Evolutionary conservation across 768 basidiomycete species (phyloP), one percentile per base, ranked within the genome.

Genomic region (Mycena crocata): DNA sequence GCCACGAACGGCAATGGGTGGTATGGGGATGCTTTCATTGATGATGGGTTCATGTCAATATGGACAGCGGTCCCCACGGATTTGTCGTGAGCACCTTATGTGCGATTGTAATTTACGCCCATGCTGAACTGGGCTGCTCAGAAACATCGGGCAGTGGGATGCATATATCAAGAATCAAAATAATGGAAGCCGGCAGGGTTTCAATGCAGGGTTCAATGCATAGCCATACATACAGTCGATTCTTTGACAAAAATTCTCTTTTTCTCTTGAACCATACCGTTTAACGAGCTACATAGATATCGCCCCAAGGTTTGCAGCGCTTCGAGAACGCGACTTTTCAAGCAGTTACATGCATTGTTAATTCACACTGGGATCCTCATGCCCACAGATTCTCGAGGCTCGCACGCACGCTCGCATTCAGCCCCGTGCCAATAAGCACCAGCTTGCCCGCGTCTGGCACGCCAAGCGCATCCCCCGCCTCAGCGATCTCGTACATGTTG

Each of bases 351-450:
- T 46, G 9, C 9, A 24, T 8, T 24, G 10, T 34, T 6, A 19
- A 24, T 52, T 19, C 6, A 26, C 31, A 48, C 15, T 48, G 24
- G 2, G 28, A 14, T 52, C 40, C 40, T 2, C 51, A 40, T 8
- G 31, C 52, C 59, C 51, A 66, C 34, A 68, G 57, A 8, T 51
- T n/a, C 70, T 85, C 79, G 21, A 94, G 77, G 74, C 89, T 92
- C 66, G 73, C 69, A 62, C 87, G 81, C 46, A 92, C 87, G 15
- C 62, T 71, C 65, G 86, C 84, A 64, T 86, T 82, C 45, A 97
- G 76, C 2, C 93, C 93, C 74, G 91, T 93, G 14, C 95, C 95
- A 49, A 97, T 96, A 64, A 97, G 84, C 3, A 96, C 93, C 26
- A 97, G 74, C 79, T 96, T 97, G 28, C 95, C 94, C 19, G 78